Percentiles rank a stretch among this genome's conserved stretches.
Evolutionary conservation across 2,329 filamentous ascomycete genomes (phyloP).

Genomic region (Chrysoporthe deuterocubensis): DNA sequence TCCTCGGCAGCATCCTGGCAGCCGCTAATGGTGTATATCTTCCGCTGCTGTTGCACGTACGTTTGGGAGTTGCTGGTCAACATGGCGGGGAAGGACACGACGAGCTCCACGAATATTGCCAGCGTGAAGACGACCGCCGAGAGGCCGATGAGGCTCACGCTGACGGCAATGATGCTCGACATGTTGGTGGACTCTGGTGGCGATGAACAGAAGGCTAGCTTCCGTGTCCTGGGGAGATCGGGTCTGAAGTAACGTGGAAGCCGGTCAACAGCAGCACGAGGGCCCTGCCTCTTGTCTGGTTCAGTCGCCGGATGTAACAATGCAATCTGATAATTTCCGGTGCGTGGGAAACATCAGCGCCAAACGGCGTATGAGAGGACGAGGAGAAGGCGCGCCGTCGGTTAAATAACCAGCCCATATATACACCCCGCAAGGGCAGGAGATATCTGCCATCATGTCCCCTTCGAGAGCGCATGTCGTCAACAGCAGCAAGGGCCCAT

Average conservation of each 20-base stretch:
- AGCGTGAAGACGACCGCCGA: constrained; percentile 20
- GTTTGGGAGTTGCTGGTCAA: constrained; percentile 28
- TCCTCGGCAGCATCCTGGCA: neutral
- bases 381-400: neutral
- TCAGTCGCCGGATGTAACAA: neutral
- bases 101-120: constrained; percentile 27
- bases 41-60: constrained; percentile 28
- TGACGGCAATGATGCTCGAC: constrained; percentile 28
- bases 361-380: neutral
- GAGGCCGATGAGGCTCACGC: constrained; percentile 28
- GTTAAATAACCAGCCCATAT: neutral
- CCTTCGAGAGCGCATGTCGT: constrained; percentile 12
- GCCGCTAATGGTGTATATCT: constrained; percentile 21
- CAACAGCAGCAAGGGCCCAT: neutral
- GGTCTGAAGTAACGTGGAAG: neutral
- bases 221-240: neutral
- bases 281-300: constrained; percentile 2
- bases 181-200: neutral
- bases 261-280: neutral
- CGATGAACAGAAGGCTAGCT: neutral
- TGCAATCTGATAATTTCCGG: constrained; percentile 6
- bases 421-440: neutral
- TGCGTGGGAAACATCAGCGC: neutral
- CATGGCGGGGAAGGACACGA: constrained; percentile 28
- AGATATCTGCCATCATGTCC: neutral